Conservation (phyloP, 2,329 filamentous ascomycete species). For the Diplodia corticola region DNA sequence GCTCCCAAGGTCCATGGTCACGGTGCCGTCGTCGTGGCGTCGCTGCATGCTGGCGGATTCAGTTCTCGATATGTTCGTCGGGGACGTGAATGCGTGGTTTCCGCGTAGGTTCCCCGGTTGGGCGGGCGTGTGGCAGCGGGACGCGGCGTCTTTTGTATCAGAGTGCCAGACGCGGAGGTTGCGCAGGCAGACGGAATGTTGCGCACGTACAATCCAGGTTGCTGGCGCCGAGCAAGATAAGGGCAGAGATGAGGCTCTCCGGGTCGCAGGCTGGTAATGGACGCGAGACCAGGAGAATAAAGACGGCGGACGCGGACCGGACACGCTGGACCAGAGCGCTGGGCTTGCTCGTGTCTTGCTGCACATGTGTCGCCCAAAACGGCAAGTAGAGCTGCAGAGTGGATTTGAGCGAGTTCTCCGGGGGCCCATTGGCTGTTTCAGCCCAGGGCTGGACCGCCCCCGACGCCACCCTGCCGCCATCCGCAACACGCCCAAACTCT, state of each 20-base stretch:
- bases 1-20: constrained; percentile 25
- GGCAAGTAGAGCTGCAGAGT: constrained; percentile 1
- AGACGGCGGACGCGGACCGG: background rate
- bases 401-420: constrained; percentile 12
- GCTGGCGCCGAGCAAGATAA: background rate
- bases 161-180: background rate
- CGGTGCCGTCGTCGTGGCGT: constrained; percentile 19
- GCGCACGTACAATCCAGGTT: constrained; percentile 11
- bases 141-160: background rate
- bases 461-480: background rate
- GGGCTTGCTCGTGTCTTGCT: background rate
- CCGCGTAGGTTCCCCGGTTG: background rate
- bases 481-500: background rate
- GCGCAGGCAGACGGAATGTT: background rate
- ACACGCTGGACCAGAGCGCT: background rate
- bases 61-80: background rate
- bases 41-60: background rate
- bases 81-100: background rate
- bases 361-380: background rate
- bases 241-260: background rate
- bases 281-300: background rate
- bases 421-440: background rate
- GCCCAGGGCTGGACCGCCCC: constrained; percentile 2
- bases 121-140: background rate
- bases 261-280: constrained; percentile 2